Percentiles rank a stretch among this genome's conserved stretches.
Conservation (phyloP, 176 grass and related monocot species). For the Avena atlantica region DNA sequence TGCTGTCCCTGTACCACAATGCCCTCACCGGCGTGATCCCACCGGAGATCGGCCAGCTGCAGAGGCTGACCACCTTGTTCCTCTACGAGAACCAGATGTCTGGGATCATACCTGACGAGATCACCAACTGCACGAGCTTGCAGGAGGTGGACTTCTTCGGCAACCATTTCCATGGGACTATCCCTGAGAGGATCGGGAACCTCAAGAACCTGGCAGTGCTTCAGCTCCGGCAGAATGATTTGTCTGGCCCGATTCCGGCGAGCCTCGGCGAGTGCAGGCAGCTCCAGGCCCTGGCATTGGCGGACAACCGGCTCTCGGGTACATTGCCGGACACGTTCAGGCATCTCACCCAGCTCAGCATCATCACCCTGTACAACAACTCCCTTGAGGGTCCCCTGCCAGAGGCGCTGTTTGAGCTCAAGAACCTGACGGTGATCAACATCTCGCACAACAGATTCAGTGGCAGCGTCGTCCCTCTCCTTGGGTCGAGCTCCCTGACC, state of each 20-base stretch:
- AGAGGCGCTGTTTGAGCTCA: slow-evolving; percentile 58
- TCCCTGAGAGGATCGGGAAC: slow-evolving; percentile 72
- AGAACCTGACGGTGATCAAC: slow-evolving; percentile 87
- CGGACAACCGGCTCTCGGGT: slow-evolving; percentile 78
- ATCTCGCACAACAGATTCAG: slow-evolving; percentile 80
- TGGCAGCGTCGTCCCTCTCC: slow-evolving; percentile 69
- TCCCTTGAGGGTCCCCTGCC: slow-evolving; percentile 74
- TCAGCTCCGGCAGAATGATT: slow-evolving; percentile 92
- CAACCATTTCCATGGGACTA: slow-evolving; percentile 71
- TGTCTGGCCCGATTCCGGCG: slow-evolving; percentile 73
- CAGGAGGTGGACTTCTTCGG: slow-evolving; percentile 95
- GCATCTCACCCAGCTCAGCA: slow-evolving; percentile 57
- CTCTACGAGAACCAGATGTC: slow-evolving; percentile 97
- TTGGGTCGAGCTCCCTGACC: slow-evolving; percentile 61
- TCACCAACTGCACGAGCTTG: slow-evolving; percentile 80
- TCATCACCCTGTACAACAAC: slow-evolving; percentile 97
- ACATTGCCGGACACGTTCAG: slow-evolving; percentile 59
- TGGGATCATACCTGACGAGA: slow-evolving; percentile 66
- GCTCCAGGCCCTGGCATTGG: slow-evolving; percentile 80
- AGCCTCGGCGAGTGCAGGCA: slow-evolving; percentile 75
- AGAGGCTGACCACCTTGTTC: slow-evolving; percentile 62
- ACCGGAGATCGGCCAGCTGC: slow-evolving; percentile 67
- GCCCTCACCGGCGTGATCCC: slow-evolving; percentile 68
- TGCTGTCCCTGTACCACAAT: slow-evolving; percentile 90
- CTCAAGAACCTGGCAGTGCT: slow-evolving; percentile 80